Base-by-base conservation (phyloP, 345 rosid species). In the Salix exigua region DNA sequence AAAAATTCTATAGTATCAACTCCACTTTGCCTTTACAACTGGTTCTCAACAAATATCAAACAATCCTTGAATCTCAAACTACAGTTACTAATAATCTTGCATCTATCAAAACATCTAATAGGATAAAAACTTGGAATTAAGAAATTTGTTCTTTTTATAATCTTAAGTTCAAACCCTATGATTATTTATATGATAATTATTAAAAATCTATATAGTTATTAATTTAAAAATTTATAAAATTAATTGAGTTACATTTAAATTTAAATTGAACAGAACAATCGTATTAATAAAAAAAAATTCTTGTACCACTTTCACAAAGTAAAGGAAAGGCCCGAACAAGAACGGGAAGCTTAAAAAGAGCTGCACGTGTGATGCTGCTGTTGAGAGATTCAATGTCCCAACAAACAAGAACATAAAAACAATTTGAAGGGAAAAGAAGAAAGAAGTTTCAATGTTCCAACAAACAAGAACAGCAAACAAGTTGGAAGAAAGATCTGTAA, bases 341-440 rank as follows among this genome's bases (percentile, higher is more conserved):
- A 66, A 16, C 23, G 4, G 6, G 17, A 67, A 38, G 12, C 42
- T 8, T 21, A 7, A 4, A 30, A 67, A n/a, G 28, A 17, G 31
- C 10, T 72, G 66, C 75, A 60, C 75, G 66, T 72, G 75, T 60
- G 53, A 72, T 72, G 75, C 42, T 72, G 75, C 42, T 38, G 25
- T 48, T 7, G 8, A 70, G 18, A 44, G 72, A 11, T 19, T 44
- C n/a, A 44, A 26, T 44, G 58, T 44, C 50, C 58, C 72, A 42
- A 35, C 14, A 55, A 7, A 55, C 60, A 25, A 70, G 55, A 42
- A 70, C 73, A 44, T 28, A 7, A 7, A 2, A 13, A 44, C 28
- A 69, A 26, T 2, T 42, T 11, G 16, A 14, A 12, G 4, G 1
- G 16, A 26, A 14, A 25, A 6, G 53, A 1, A 1, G 18, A 35